A percentile compares a stretch with the other conserved stretches of the same genome.
These are phyloP conservation scores for Fusarium beomiforme DNA, from an alignment of 2,329 filamentous ascomycete species.

Conservation along the genomic window DNA sequence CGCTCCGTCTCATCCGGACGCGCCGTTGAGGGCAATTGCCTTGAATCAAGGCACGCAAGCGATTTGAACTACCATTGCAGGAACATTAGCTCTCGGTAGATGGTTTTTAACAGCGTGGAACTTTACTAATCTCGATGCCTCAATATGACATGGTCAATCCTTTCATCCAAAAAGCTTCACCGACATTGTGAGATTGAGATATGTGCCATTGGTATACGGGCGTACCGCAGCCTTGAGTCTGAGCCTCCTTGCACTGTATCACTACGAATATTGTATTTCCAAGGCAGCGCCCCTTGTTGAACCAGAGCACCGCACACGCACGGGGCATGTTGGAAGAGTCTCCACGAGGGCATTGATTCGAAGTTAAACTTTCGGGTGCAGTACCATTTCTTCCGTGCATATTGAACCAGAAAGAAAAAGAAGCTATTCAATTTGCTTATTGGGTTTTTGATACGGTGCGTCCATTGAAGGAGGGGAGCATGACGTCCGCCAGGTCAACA, in stretches of 20 bases:
- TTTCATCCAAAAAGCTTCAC: slow-evolving; percentile 11
- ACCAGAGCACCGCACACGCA: slow-evolving; percentile 2
- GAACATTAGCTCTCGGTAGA: slow-evolving; percentile 2
- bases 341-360: slow-evolving; percentile 7
- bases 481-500: slow-evolving; percentile 5
- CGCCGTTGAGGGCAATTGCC: not conserved
- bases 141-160: not conserved
- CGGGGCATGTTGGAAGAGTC: not conserved
- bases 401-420: not conserved
- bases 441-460: not conserved
- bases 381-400: slow-evolving; percentile 8
- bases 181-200: slow-evolving; percentile 14
- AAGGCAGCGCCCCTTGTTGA: slow-evolving; percentile 33
- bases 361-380: not conserved
- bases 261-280: slow-evolving; percentile 10
- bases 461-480: not conserved
- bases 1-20: slow-evolving; percentile 29
- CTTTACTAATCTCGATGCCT: slow-evolving; percentile 4
- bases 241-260: slow-evolving; percentile 10
- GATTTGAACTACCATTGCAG: not conserved
- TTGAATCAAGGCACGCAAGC: not conserved
- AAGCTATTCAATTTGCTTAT: slow-evolving; percentile 14
- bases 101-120: not conserved
- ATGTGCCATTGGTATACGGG: slow-evolving; percentile 1
- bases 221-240: slow-evolving; percentile 24